Base-by-base conservation (phyloP, 2,329 filamentous ascomycete species). In the Beauveria brongniartii region DNA sequence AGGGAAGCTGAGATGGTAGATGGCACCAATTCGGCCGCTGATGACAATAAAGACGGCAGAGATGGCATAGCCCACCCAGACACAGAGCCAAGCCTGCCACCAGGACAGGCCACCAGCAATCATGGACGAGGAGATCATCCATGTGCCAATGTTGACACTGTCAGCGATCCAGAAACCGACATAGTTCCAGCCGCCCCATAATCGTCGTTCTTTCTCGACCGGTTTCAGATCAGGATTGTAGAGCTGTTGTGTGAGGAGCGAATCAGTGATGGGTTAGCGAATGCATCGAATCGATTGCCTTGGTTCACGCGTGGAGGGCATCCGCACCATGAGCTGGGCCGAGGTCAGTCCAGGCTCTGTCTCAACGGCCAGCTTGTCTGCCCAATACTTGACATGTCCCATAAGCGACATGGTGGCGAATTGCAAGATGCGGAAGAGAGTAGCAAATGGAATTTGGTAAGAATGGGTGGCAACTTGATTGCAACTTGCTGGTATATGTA, bases 61-160 rank as follows among this genome's bases (percentile, higher is more conserved):
- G 65, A 96, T 86, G 44, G 85, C 79, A 70, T 96, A 96, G 59
- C 92, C 92, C 30, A 92, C 76, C 87, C 91, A 93, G 48, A 96
- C 90, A 69, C 89, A 92, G n/a, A 91, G 76, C 87, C 89, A 91
- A 16, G 90, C 88, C 75, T 96, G 91, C 91, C 91, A 96, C 91
- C 91, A 96, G 8, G 90, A 90, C 24, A 95, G 79, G 14, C 91
- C 90, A 53, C 77, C 79, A 1, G 88, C 82, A 40, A 95, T 90
- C 83, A 91, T 92, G 43, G 89, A 86, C 1, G 89, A 91, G 0
- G 90, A 89, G 64, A 95, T 94, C 90, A 95, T 96, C 92, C 91
- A 95, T 1, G 91, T 94, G 74, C 93, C 94, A 71, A 94, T 91
- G 72, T 93, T 93, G 77, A 92, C 91, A 0, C 85, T 89, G 74